phyloP scores from a whole-genome alignment of 2,329 filamentous ascomycete genomes.

The Orbilia javanica region DNA sequence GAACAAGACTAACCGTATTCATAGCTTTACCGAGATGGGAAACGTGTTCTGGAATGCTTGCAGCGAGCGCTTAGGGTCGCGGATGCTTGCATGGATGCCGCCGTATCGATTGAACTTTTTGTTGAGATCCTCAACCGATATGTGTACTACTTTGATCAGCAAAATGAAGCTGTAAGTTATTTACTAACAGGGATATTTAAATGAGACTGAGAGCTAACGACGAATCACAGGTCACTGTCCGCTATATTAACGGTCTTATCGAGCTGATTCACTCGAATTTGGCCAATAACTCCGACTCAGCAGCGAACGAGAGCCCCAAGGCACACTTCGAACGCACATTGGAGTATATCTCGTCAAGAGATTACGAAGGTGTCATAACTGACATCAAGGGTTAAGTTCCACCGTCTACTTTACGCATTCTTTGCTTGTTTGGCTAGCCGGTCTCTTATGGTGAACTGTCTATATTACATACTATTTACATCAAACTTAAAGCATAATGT shows the following conservation, averaged over 20 bases:
- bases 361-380: slow-evolving; percentile 91
- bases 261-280: slow-evolving; percentile 98
- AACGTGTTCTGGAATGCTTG: slow-evolving; percentile 94
- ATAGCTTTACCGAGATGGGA: slow-evolving; percentile 95
- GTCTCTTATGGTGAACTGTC: slow-evolving; percentile 39
- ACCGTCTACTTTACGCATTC: not conserved
- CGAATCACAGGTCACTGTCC: slow-evolving; percentile 79
- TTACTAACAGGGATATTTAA: not conserved
- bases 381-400: slow-evolving; percentile 68
- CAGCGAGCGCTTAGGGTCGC: slow-evolving; percentile 95
- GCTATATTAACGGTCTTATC: slow-evolving; percentile 97
- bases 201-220: slow-evolving; percentile 48
- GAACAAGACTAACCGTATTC: slow-evolving; percentile 54
- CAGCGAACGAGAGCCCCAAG: slow-evolving; percentile 86
- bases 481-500: slow-evolving; percentile 47
- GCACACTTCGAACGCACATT: slow-evolving; percentile 95
- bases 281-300: slow-evolving; percentile 83
- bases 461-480: slow-evolving; percentile 59
- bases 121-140: slow-evolving; percentile 98
- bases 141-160: slow-evolving; percentile 99
- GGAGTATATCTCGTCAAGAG: slow-evolving; percentile 89
- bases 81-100: slow-evolving; percentile 93
- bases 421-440: slow-evolving; percentile 10
- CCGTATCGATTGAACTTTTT: slow-evolving; percentile 91
- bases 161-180: slow-evolving; percentile 88